Conservation (phyloP, 805 yeast genomes). For the Nakazawaea populi region DNA sequence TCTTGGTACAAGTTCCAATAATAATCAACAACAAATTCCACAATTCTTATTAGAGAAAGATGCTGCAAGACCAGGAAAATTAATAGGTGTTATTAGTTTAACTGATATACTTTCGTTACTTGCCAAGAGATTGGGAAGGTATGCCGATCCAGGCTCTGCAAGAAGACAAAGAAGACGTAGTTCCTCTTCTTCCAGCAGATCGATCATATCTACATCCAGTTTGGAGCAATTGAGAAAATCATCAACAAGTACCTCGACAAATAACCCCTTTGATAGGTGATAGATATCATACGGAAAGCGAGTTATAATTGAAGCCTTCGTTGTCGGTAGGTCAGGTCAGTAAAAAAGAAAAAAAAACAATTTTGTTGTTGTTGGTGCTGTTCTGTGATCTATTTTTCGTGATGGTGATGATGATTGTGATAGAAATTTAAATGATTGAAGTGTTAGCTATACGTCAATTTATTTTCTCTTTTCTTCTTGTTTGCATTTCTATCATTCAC, state of each 20-base stretch:
- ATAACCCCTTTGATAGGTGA: slow-evolving; percentile 5
- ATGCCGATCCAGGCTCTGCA: slow-evolving; percentile 79
- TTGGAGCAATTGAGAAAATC: slow-evolving; percentile 39
- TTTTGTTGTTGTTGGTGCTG: too few species aligned
- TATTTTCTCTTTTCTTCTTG: too few species aligned
- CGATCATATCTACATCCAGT: slow-evolving; percentile 27
- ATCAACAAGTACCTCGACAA: slow-evolving; percentile 21
- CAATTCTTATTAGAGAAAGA: slow-evolving; percentile 16
- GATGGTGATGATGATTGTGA: too few species aligned
- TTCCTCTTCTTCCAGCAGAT: slow-evolving; percentile 30
- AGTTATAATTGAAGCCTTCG: too few species aligned
- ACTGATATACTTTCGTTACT: slow-evolving; percentile 84
- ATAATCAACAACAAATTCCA: slow-evolving; percentile 9
- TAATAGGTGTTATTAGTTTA: slow-evolving; percentile 86
- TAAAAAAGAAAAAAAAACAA: too few species aligned
- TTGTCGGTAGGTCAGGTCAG: too few species aligned
- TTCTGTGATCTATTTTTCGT: too few species aligned
- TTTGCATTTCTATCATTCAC: too few species aligned
- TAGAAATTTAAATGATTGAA: too few species aligned
- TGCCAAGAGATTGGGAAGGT: slow-evolving; percentile 67
- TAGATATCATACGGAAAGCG: too few species aligned
- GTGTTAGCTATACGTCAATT: too few species aligned
- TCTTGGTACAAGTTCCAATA: too few species aligned
- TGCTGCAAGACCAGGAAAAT: slow-evolving; percentile 64
- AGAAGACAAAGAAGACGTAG: slow-evolving; percentile 83